Conservation (phyloP, 306 rosid species). For the Heteromeles arbutifolia region DNA sequence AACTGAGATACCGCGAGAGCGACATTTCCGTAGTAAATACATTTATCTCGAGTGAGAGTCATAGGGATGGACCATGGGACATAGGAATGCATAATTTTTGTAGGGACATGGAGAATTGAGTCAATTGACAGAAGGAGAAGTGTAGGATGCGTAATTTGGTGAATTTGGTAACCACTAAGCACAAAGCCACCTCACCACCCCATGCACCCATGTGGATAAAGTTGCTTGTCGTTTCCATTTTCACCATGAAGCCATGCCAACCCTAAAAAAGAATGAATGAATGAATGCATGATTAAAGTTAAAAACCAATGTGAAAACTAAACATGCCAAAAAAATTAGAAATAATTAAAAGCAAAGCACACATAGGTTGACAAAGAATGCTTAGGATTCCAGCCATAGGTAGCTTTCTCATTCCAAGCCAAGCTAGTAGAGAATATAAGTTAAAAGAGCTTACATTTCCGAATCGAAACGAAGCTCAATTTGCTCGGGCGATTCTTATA, state of each 20-base stretch:
- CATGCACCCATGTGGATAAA: constrained; percentile 23
- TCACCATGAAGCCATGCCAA: not conserved
- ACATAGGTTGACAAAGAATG: not conserved
- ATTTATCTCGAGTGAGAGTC: not conserved
- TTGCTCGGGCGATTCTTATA: not conserved
- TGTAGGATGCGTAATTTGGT: not conserved
- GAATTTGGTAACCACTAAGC: constrained; percentile 8
- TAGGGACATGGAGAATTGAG: constrained; percentile 10
- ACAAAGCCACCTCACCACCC: not conserved
- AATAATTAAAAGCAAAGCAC: not conserved
- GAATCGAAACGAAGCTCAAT: not conserved
- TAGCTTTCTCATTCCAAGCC: not conserved
- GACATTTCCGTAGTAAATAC: too few relatives aligned
- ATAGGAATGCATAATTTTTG: constrained; percentile 13
- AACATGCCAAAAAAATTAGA: not conserved
- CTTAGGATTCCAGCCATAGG: not conserved
- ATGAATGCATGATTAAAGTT: not conserved
- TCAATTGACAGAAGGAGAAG: constrained; percentile 9
- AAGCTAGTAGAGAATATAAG: not conserved
- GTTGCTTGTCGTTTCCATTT: constrained; percentile 9
- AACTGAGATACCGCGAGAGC: too few relatives aligned
- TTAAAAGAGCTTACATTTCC: not conserved
- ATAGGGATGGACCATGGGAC: not conserved
- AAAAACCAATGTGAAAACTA: not conserved
- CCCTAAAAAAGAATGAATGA: not conserved